Evolutionary conservation across 805 yeast species (phyloP).

Genomic region (Candida insectorum): DNA sequence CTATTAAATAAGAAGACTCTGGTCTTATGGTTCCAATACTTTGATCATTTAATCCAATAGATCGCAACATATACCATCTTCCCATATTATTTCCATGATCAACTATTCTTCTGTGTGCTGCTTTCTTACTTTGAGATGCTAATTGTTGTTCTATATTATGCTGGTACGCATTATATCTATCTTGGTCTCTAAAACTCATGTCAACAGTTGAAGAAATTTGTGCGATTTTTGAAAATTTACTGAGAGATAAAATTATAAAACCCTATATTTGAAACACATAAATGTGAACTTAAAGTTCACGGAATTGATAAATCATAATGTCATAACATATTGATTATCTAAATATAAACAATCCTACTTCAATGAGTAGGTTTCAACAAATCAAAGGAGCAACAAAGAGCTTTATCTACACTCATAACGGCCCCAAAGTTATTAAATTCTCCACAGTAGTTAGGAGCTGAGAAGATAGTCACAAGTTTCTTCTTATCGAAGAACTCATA

Average conservation of each 20-base stretch:
- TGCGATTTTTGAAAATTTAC: too few relatives aligned
- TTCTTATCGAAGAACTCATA: conserved; percentile 77
- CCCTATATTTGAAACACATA: too few relatives aligned
- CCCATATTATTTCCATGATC: conserved; percentile 79
- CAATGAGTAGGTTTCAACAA: conserved; percentile 51
- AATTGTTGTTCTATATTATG: conserved; percentile 41
- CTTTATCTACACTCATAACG: conserved; percentile 68
- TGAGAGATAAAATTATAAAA: too few relatives aligned
- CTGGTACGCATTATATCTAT: conserved; percentile 21
- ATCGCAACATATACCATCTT: conserved; percentile 49
- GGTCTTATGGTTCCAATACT: conserved; percentile 59
- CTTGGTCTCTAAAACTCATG: conserved; percentile 10
- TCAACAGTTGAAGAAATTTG: neutral
- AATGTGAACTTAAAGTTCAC: too few relatives aligned
- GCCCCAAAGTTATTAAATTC: conserved; percentile 81
- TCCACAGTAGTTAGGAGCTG: conserved; percentile 84
- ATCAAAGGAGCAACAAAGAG: conserved; percentile 68
- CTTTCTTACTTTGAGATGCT: conserved; percentile 47
- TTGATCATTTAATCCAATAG: conserved; percentile 42
- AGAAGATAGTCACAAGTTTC: conserved; percentile 72
- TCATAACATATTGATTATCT: neutral
- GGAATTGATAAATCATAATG: too few relatives aligned
- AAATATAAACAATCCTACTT: neutral
- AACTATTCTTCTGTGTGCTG: conserved; percentile 63
- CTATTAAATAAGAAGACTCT: conserved; percentile 61